These are phyloP conservation scores for Fusarium tricinctum DNA, from an alignment of 2,329 filamentous ascomycete species.

Conservation along the genomic window DNA sequence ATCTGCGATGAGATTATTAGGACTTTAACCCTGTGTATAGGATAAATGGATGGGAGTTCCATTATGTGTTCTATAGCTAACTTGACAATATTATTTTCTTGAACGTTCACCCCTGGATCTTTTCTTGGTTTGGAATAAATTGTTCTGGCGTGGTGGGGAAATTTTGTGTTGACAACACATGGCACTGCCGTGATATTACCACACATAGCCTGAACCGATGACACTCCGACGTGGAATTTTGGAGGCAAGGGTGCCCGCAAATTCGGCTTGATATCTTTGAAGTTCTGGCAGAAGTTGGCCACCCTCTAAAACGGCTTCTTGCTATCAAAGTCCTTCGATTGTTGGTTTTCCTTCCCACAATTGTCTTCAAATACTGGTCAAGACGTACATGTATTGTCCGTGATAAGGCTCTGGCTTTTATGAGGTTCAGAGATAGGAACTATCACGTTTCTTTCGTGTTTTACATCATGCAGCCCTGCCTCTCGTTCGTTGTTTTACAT, in stretches of 20 bases:
- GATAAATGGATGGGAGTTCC: slow-evolving; percentile 49
- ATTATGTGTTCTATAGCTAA: slow-evolving; percentile 49
- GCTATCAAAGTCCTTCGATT: no score
- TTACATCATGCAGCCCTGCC: not conserved
- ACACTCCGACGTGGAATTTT: not conserved
- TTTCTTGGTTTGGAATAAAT: not conserved
- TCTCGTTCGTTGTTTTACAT: not conserved
- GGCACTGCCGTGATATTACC: not conserved
- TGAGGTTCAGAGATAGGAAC: no score
- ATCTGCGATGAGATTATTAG: slow-evolving; percentile 46
- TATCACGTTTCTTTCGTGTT: no score
- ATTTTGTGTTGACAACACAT: not conserved
- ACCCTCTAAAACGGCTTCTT: no score
- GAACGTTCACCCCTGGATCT: slow-evolving; percentile 33
- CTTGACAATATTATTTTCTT: slow-evolving; percentile 48
- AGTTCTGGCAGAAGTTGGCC: no score
- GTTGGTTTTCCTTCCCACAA: no score
- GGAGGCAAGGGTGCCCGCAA: not conserved
- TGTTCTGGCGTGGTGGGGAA: not conserved
- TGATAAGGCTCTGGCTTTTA: no score
- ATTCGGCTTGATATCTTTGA: not conserved
- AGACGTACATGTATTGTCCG: no score
- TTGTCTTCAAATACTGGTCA: no score
- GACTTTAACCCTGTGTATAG: slow-evolving; percentile 50
- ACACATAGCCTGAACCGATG: not conserved